These are phyloP conservation scores for Myxozyma nipponensis DNA, from an alignment of 805 yeast species.

Conservation along the genomic window DNA sequence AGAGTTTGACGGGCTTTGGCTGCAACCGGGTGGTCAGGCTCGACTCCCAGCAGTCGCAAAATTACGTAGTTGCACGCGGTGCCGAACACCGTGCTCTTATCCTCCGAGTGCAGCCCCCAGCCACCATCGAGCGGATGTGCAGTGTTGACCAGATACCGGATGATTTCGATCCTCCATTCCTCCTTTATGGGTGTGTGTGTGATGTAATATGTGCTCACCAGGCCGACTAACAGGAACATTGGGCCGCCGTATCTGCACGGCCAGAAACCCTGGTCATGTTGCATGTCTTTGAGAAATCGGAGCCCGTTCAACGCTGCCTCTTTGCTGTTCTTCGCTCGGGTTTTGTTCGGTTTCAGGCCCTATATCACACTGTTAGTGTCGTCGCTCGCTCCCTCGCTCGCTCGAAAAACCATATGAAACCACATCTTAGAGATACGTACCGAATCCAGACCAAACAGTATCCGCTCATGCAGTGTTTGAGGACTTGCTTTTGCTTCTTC, in stretches of 20 bases:
- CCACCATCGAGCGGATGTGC: conserved; percentile 99
- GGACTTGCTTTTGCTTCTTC: conserved; percentile 37
- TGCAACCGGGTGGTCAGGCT: conserved; percentile 71
- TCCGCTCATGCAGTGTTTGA: conserved; percentile 56
- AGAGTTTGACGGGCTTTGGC: conserved; percentile 70
- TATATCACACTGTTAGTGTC: conserved; percentile 12
- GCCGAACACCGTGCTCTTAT: conserved; percentile 93
- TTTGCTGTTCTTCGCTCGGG: conserved; percentile 41
- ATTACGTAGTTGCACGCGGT: conserved; percentile 81
- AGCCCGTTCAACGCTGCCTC: conserved; percentile 75
- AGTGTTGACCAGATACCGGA: conserved; percentile 81
- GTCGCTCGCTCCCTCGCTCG: background rate
- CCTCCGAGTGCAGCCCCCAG: conserved; percentile 94
- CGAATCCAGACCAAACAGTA: conserved; percentile 45
- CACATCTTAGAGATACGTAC: conserved; percentile 6
- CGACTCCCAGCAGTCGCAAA: conserved; percentile 76
- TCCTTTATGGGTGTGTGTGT: conserved; percentile 66
- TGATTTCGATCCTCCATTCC: conserved; percentile 62
- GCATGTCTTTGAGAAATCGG: conserved; percentile 61
- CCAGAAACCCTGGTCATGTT: conserved; percentile 74
- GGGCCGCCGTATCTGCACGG: conserved; percentile 97
- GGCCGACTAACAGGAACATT: conserved; percentile 93
- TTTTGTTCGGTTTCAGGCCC: conserved; percentile 39
- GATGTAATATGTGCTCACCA: conserved; percentile 68
- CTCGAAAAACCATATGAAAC: background rate